Evolutionary conservation across 345 rosid species (phyloP).

Genomic region (Jatropha curcas): DNA sequence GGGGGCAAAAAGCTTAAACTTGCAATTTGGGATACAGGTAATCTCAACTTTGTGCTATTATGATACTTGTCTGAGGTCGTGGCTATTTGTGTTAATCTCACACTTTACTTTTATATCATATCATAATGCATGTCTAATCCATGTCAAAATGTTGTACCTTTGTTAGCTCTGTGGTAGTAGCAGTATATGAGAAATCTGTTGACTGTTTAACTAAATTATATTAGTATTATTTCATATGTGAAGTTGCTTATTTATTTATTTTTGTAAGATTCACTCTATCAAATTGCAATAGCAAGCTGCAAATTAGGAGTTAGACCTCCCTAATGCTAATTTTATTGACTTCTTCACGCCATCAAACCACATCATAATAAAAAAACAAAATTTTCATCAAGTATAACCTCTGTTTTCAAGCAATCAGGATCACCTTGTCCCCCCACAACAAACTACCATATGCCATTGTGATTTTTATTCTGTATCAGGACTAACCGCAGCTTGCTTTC

Average conservation of each 20-base stretch:
- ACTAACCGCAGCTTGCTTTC: no score
- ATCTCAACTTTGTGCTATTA: not conserved
- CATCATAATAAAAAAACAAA: no score
- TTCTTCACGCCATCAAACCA: no score
- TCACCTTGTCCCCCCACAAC: no score
- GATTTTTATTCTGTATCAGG: no score
- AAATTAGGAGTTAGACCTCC: not conserved
- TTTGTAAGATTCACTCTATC: not conserved
- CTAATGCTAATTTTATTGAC: not conserved
- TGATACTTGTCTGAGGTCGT: not conserved
- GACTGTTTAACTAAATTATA: not conserved
- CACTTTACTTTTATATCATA: not conserved
- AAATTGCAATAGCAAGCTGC: not conserved
- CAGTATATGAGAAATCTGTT: not conserved
- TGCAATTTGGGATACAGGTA: slow-evolving; percentile 97
- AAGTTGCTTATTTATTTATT: no score
- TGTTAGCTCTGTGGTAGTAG: not conserved
- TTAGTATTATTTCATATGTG: no score
- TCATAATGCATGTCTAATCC: not conserved
- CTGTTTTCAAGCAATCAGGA: no score
- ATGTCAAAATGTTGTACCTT: not conserved
- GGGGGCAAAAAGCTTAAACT: slow-evolving; percentile 89
- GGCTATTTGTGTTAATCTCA: not conserved
- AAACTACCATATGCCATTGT: no score
- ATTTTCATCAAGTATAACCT: no score